A percentile compares a stretch with the other conserved stretches of the same genome.
Conservation (phyloP, 345 rosid genomes). For the Populus ilicifolia region DNA sequence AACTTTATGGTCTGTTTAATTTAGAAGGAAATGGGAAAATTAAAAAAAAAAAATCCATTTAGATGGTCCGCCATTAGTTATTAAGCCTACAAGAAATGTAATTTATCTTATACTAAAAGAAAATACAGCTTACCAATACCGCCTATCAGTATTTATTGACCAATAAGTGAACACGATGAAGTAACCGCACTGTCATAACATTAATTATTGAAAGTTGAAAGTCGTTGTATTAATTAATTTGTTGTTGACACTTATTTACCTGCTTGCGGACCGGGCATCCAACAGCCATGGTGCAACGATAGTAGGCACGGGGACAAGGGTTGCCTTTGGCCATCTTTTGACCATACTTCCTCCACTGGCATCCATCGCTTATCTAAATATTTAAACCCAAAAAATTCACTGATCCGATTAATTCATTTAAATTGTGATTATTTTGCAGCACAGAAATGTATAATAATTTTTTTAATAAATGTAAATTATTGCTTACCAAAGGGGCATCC, state of each 20-base stretch:
- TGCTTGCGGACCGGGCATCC: constrained; percentile 92
- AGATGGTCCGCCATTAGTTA: background rate
- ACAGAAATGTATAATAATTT: background rate
- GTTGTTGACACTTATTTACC: constrained; percentile 28
- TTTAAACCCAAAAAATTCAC: background rate
- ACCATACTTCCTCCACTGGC: constrained; percentile 97
- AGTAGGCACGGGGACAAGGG: constrained; percentile 94
- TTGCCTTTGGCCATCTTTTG: constrained; percentile 87
- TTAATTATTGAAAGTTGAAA: background rate
- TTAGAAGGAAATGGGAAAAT: background rate
- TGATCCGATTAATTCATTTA: background rate
- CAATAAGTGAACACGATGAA: background rate
- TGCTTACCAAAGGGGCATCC: constrained; percentile 46
- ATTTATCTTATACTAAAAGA: background rate
- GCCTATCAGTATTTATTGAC: background rate
- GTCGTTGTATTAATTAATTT: background rate
- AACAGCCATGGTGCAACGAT: constrained; percentile 72
- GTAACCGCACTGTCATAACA: background rate
- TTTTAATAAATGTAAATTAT: background rate
- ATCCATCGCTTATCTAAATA: constrained; percentile 73
- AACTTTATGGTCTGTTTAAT: background rate
- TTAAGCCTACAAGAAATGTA: background rate
- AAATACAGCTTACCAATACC: background rate
- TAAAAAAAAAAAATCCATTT: no score
- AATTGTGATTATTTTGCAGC: background rate